phyloP scores from a whole-genome alignment of 2,329 filamentous ascomycete species.

The Microsporum canis region DNA sequence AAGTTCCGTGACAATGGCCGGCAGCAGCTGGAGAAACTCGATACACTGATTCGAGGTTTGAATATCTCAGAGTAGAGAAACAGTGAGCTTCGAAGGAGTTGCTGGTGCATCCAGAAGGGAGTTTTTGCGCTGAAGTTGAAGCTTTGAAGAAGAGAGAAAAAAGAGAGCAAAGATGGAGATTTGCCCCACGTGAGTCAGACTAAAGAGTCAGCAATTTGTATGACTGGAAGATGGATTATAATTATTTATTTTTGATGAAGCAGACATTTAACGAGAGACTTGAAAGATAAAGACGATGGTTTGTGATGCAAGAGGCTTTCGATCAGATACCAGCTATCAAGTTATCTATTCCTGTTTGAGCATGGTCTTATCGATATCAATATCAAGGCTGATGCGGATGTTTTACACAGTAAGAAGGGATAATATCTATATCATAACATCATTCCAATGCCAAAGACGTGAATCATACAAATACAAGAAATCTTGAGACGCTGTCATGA shows the following conservation, averaged over 20 bases:
- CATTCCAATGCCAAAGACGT: background rate
- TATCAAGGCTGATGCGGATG: background rate
- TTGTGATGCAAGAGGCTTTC: background rate
- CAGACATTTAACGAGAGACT: background rate
- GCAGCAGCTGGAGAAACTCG: background rate
- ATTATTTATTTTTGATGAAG: background rate
- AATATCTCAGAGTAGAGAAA: background rate
- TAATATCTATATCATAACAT: background rate
- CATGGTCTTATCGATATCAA: constrained; percentile 3
- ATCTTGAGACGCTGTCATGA: too few species aligned
- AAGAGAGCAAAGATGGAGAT: background rate
- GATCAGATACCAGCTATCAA: background rate
- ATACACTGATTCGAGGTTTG: background rate
- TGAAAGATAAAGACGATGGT: background rate
- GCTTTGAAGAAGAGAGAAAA: background rate
- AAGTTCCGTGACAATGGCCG: background rate
- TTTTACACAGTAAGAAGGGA: background rate
- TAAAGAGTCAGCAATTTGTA: background rate
- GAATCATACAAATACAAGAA: too few species aligned
- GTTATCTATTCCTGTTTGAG: constrained; percentile 1
- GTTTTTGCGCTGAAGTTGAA: background rate
- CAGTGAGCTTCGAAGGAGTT: background rate
- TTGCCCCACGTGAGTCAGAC: constrained; percentile 2
- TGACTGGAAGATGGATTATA: background rate
- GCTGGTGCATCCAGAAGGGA: constrained; percentile 4